A percentile compares a stretch with the other conserved stretches of the same genome.
These are phyloP conservation scores for Cystobasidium onofrii DNA, from an alignment of 768 basidiomycete genomes.

Conservation along the genomic window DNA sequence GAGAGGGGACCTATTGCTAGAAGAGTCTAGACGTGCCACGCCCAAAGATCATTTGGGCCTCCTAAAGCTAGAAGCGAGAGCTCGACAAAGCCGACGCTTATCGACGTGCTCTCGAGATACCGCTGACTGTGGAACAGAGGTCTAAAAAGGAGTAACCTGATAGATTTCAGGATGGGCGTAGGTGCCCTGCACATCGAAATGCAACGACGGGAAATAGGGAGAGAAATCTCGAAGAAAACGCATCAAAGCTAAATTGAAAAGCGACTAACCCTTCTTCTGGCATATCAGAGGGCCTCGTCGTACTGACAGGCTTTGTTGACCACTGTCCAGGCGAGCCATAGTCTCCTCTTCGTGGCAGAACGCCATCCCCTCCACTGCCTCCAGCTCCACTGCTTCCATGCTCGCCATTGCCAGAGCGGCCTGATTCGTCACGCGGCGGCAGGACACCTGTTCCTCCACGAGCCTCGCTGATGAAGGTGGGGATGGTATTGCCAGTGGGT, in stretches of 20 bases:
- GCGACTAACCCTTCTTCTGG: conserved; percentile 30
- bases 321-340: conserved; percentile 31
- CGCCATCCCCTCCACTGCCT: neutral
- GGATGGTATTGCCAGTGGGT: neutral
- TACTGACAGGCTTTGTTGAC: conserved; percentile 26
- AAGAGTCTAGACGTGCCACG: conserved; percentile 1
- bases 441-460: conserved; percentile 16
- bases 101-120: neutral
- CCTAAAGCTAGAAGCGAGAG: neutral
- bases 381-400: neutral
- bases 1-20: neutral
- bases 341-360: conserved; percentile 10
- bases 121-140: neutral
- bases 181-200: neutral
- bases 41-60: neutral
- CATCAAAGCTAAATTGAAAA: neutral
- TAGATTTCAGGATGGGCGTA: neutral
- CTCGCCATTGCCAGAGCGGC: neutral
- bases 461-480: conserved; percentile 31
- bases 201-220: conserved; percentile 6
- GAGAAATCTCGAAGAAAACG: neutral
- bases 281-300: conserved; percentile 29
- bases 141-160: neutral
- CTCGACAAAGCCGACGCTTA: neutral
- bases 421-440: conserved; percentile 11